These are phyloP conservation scores for Artemisia annua DNA, from an alignment of 129 eudicot genomes.

Conservation along the genomic window DNA sequence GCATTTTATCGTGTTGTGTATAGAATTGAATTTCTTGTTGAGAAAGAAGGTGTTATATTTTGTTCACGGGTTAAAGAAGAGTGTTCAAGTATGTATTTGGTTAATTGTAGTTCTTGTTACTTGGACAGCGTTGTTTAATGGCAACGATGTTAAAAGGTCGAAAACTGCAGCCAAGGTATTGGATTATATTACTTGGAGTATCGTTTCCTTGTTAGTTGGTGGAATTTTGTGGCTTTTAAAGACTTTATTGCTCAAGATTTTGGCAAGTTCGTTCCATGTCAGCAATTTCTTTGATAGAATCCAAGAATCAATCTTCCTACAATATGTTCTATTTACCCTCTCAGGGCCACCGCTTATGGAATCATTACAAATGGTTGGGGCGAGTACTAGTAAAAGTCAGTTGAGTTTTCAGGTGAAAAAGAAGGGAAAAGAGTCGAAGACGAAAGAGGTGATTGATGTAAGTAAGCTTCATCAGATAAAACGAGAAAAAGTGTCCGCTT, in stretches of 20 bases:
- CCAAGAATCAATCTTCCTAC: conserved; percentile 87
- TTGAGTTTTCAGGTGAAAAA: conserved; percentile 49
- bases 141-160: conserved; percentile 41
- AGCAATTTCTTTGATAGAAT: conserved; percentile 88
- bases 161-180: conserved; percentile 33
- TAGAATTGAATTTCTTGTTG: conserved; percentile 76
- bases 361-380: conserved; percentile 36
- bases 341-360: conserved; percentile 83
- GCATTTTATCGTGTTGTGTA: conserved; percentile 65
- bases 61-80: conserved; percentile 72
- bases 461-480: conserved; percentile 79
- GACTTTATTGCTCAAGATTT: conserved; percentile 66
- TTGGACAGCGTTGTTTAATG: conserved; percentile 60
- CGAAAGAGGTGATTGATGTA: conserved; percentile 70
- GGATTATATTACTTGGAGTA: conserved; percentile 64
- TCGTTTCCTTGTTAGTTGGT: conserved; percentile 66
- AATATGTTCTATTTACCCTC: conserved; percentile 62
- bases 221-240: conserved; percentile 74
- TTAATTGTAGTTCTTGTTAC: conserved; percentile 67
- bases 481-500: conserved; percentile 85
- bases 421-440: conserved; percentile 44
- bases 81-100: conserved; percentile 79
- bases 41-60: conserved; percentile 83
- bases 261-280: conserved; percentile 84
- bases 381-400: conserved; percentile 45